Evolutionary conservation across 2,329 filamentous ascomycete genomes (phyloP).

Genomic region (Dryadomyces quercivorus): DNA sequence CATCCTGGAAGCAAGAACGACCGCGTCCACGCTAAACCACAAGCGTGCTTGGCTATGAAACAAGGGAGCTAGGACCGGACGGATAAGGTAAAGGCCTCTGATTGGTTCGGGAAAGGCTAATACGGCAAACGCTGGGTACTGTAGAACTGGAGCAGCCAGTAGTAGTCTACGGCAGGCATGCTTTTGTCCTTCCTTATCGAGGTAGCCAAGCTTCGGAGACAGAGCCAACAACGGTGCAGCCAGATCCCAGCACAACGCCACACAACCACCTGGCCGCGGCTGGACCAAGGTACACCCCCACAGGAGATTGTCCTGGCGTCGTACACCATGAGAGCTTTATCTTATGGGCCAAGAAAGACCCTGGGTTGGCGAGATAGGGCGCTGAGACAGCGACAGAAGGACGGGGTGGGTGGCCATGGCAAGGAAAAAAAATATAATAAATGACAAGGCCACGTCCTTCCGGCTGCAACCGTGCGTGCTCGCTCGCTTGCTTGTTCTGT

Average conservation of each 20-base stretch:
- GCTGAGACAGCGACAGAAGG: neutral
- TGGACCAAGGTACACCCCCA: neutral
- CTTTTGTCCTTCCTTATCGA: constrained; percentile 1
- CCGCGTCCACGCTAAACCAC: too few species aligned
- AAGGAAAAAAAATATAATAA: neutral
- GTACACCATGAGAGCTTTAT: neutral
- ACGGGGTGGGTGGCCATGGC: neutral
- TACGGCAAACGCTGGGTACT: too few species aligned
- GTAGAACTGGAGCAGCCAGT: too few species aligned
- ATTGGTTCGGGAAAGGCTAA: too few species aligned
- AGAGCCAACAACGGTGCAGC: neutral
- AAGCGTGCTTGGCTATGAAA: too few species aligned
- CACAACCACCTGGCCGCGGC: neutral
- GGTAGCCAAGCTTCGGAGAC: neutral
- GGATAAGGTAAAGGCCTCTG: too few species aligned
- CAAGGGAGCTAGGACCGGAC: too few species aligned
- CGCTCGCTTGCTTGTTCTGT: neutral
- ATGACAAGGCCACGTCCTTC: neutral
- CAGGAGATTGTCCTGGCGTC: neutral
- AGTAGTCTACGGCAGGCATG: too few species aligned
- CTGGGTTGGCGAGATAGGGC: neutral
- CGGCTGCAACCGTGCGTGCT: neutral
- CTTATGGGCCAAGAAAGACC: neutral
- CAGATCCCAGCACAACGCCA: neutral
- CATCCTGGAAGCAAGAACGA: too few species aligned